These are phyloP conservation scores for Chaetomium sp. DNA, from an alignment of 2,329 filamentous ascomycete genomes.

Conservation along the genomic window DNA sequence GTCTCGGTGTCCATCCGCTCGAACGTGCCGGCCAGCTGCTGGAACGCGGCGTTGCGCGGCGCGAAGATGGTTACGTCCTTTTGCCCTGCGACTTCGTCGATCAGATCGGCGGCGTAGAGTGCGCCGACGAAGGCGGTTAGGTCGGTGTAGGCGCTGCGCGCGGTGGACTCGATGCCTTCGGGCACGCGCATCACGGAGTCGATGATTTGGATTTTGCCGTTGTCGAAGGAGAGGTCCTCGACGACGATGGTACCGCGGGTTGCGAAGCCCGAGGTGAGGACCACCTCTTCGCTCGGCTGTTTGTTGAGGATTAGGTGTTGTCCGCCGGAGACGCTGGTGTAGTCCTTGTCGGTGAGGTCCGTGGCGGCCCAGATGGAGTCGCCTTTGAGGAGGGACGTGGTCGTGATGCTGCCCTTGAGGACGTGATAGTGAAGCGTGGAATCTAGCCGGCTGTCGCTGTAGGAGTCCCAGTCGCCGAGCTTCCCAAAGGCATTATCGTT, in stretches of 20 bases:
- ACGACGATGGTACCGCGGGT: constrained; percentile 38
- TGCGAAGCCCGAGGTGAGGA: constrained; percentile 36
- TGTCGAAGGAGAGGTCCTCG: constrained; percentile 40
- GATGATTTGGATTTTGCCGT: constrained; percentile 46
- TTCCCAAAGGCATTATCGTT: constrained; percentile 18
- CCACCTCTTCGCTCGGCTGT: constrained; percentile 36
- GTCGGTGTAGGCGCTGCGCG: constrained; percentile 30
- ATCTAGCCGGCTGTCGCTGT: constrained; percentile 4
- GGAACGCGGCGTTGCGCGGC: constrained; percentile 47
- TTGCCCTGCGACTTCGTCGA: constrained; percentile 35
- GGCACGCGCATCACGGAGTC: constrained; percentile 48
- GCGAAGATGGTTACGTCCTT: constrained; percentile 49
- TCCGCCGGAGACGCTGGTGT: constrained; percentile 43
- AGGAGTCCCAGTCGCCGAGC: constrained; percentile 14
- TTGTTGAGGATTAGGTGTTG: constrained; percentile 43
- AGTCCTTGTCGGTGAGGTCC: constrained; percentile 35
- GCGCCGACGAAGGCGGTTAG: constrained; percentile 38
- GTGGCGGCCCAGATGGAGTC: constrained; percentile 38
- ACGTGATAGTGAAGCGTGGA: constrained; percentile 48
- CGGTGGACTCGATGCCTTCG: constrained; percentile 30
- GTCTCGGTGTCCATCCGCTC: constrained; percentile 33
- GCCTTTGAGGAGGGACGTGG: constrained; percentile 33
- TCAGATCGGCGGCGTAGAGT: constrained; percentile 32
- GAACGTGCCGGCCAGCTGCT: constrained; percentile 40
- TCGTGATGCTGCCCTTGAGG: constrained; percentile 43